These are phyloP conservation scores for Hypoxylon sp. DNA, from an alignment of 2,329 filamentous ascomycete species.

Conservation along the genomic window DNA sequence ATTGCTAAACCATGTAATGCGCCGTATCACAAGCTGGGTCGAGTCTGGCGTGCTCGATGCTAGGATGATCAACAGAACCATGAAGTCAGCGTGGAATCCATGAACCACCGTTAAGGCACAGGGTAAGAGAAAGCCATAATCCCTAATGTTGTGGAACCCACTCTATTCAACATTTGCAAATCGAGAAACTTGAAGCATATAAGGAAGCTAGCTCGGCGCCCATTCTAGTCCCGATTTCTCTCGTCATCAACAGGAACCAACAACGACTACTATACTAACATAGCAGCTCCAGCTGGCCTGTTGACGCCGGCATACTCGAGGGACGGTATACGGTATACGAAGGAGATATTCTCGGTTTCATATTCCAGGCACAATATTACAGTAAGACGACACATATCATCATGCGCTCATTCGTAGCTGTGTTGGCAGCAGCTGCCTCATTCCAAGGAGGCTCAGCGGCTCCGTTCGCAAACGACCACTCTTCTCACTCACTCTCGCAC, in stretches of 20 bases:
- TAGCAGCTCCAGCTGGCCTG: conserved; percentile 22
- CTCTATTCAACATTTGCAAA: conserved; percentile 3
- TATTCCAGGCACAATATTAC: conserved; percentile 6
- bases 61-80: conserved; percentile 31
- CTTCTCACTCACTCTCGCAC: conserved; percentile 2
- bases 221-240: conserved; percentile 18
- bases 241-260: conserved; percentile 18
- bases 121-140: conserved; percentile 8
- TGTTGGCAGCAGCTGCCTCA: conserved; percentile 35
- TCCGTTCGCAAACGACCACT: conserved; percentile 23
- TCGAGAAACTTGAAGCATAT: conserved; percentile 30
- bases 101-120: conserved; percentile 21
- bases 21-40: conserved; percentile 17
- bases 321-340: conserved; percentile 15
- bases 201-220: conserved; percentile 29
- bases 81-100: conserved; percentile 33
- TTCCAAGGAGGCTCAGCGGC: conserved; percentile 34
- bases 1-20: conserved; percentile 22
- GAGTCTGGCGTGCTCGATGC: conserved; percentile 23
- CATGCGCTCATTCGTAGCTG: conserved; percentile 42
- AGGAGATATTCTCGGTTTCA: not conserved
- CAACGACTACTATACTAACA: conserved; percentile 16
- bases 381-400: conserved; percentile 8
- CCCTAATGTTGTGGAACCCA: conserved; percentile 11
- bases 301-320: conserved; percentile 11